Conservation (phyloP, 179 eudicot genomes). For the Kewa caespitosa region DNA sequence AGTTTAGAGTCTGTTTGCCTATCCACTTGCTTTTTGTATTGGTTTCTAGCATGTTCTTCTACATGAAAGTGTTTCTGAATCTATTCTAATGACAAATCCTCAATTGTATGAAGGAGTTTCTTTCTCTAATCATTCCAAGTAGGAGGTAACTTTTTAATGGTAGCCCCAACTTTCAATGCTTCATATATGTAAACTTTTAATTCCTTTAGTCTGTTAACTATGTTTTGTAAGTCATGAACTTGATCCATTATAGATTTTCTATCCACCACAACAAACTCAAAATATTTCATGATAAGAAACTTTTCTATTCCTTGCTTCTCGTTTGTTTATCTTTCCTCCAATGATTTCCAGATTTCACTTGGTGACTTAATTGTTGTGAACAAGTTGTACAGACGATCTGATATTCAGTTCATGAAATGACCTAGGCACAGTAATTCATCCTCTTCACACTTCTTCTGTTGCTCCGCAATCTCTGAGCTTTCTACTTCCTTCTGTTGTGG, state of each 20-base stretch:
- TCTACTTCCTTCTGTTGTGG: not conserved
- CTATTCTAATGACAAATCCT: not conserved
- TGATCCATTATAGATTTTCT: constrained; percentile 14
- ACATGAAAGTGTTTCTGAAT: not conserved
- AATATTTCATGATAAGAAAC: constrained; percentile 10
- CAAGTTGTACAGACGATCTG: not conserved
- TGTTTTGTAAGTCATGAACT: constrained; percentile 16
- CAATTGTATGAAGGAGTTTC: not conserved
- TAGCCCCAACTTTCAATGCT: constrained; percentile 7
- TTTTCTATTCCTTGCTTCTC: constrained; percentile 5
- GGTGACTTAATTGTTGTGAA: constrained; percentile 2
- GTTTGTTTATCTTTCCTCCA: not conserved
- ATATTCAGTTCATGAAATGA: not conserved
- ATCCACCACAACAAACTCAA: constrained; percentile 17
- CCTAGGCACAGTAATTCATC: not conserved
- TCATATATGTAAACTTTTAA: not conserved
- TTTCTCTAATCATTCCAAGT: constrained; percentile 17
- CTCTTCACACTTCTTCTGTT: not conserved
- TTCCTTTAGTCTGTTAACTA: not conserved
- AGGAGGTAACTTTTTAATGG: not conserved
- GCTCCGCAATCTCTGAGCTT: not conserved
- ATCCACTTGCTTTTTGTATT: too few relatives aligned
- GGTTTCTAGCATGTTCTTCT: too few relatives aligned
- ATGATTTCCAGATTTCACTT: not conserved
- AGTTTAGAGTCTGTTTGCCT: not conserved